Evolutionary conservation across 2,329 filamentous ascomycete genomes (phyloP), one percentile per base, ranked within the genome.

Genomic region (Alternaria novae-zelandiae): DNA sequence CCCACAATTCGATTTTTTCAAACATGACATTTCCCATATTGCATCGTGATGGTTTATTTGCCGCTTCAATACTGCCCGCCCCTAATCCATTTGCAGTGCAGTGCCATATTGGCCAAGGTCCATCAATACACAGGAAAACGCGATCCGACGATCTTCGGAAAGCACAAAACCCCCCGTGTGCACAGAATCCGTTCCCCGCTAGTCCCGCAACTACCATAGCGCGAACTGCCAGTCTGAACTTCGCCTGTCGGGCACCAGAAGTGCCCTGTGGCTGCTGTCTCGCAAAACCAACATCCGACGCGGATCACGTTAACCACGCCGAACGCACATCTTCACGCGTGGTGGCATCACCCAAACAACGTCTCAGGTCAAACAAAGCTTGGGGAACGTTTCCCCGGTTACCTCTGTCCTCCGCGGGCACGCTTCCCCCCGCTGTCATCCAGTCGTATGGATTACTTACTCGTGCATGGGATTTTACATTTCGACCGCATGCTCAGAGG

Each of bases 81-180:
- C 53, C 53, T 54, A 44, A 4, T 43, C 25, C 41, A 25, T 3
- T 43, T 44, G n/a, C 46, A 28, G 46, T 13, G 32, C 32, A 50
- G 9, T 15, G 30, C 43, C n/a, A 6, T 55, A 30, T 23, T 21
- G 23, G 41, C 49, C 41, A 46, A 47, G 20, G 15, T 36, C 12
- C 21, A 12, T 32, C 30, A 50, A 53, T 25, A 25, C 55, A 26
- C 26, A 30, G 20, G 4, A 36, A 47, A 47, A 17, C 20, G 17
- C 50, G 36, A 54, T 55, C 63, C 59, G 63, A 59, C 9, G 12
- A 65, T 65, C 60, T 57, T 65, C 46, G 63, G 56, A 28, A 59
- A 54, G 20, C 15, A 45, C 20, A 44, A 44, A 41, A 28, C 12
- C n/a, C 47, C 47, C 41, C 36, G 17, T 26, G 23, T 17, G 49